These are phyloP conservation scores for Hyphodiscus sp. DNA, from an alignment of 2,329 filamentous ascomycete genomes.

Conservation along the genomic window DNA sequence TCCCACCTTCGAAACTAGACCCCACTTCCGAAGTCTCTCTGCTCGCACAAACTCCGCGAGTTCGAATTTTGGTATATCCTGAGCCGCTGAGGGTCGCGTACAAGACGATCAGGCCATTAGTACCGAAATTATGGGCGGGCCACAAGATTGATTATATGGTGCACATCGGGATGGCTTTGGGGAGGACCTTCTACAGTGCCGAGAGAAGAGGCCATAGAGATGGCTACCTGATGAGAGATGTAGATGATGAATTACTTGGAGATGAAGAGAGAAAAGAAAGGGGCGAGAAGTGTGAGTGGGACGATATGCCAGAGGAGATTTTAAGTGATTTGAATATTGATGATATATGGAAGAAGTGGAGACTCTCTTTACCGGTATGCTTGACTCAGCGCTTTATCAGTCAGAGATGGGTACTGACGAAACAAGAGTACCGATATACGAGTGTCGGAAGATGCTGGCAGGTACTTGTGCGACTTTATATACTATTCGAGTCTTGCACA, in stretches of 20 bases:
- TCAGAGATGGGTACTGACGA: neutral
- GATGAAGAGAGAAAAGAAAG: slow-evolving; percentile 38
- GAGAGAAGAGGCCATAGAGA: slow-evolving; percentile 66
- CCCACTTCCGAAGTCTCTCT: slow-evolving; percentile 21
- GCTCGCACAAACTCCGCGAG: slow-evolving; percentile 34
- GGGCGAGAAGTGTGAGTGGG: slow-evolving; percentile 45
- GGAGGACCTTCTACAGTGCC: slow-evolving; percentile 58
- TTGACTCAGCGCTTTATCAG: neutral
- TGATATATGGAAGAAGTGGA: slow-evolving; percentile 52
- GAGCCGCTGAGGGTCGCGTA: slow-evolving; percentile 67
- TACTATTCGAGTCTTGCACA: slow-evolving; percentile 64
- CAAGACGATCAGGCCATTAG: slow-evolving; percentile 51
- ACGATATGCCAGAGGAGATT: slow-evolving; percentile 48
- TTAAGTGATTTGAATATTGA: slow-evolving; percentile 49
- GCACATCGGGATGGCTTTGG: slow-evolving; percentile 75
- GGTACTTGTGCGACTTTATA: slow-evolving; percentile 73
- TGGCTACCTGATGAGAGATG: slow-evolving; percentile 63
- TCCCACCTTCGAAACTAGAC: slow-evolving; percentile 41
- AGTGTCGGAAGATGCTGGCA: slow-evolving; percentile 63
- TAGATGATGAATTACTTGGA: slow-evolving; percentile 53
- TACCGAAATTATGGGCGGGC: slow-evolving; percentile 50
- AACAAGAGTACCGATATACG: slow-evolving; percentile 41
- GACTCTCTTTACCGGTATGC: slow-evolving; percentile 41
- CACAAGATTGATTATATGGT: slow-evolving; percentile 57
- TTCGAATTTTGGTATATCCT: slow-evolving; percentile 60